Percentiles rank a stretch among this genome's conserved stretches.
Evolutionary conservation across 176 grass and related monocot species (phyloP).

Genomic region (Carex pumila): DNA sequence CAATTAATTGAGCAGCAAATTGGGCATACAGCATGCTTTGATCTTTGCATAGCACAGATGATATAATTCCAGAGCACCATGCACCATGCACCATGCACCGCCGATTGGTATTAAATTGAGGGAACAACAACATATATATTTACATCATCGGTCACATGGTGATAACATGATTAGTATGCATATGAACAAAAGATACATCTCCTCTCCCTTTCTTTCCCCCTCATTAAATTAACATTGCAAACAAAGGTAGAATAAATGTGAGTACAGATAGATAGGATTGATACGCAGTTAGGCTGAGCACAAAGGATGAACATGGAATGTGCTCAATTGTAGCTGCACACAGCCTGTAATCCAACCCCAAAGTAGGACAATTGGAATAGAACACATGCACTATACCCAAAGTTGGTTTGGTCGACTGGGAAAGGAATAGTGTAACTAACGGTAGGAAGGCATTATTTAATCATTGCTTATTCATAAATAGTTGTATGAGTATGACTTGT

Average conservation of each 20-base stretch:
- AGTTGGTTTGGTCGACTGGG: neutral
- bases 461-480: conserved; percentile 1
- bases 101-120: conserved; percentile 15
- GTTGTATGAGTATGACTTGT: neutral
- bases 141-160: conserved; percentile 8
- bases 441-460: neutral
- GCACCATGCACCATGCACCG: neutral
- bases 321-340: neutral
- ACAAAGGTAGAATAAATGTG: conserved; percentile 13
- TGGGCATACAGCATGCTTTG: neutral
- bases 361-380: neutral
- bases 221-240: neutral
- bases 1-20: conserved; percentile 10
- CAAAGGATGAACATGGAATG: conserved; percentile 14
- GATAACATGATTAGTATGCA: conserved; percentile 7
- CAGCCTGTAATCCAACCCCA: conserved; percentile 18
- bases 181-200: conserved; percentile 18
- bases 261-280: conserved; percentile 17
- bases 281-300: neutral
- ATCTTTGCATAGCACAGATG: neutral
- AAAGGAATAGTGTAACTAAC: neutral
- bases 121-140: conserved; percentile 11
- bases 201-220: neutral
- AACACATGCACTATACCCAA: conserved; percentile 8
- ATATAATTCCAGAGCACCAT: neutral